phyloP scores from a whole-genome alignment of 2,329 filamentous ascomycete species.

The Beauveria bassiana region DNA sequence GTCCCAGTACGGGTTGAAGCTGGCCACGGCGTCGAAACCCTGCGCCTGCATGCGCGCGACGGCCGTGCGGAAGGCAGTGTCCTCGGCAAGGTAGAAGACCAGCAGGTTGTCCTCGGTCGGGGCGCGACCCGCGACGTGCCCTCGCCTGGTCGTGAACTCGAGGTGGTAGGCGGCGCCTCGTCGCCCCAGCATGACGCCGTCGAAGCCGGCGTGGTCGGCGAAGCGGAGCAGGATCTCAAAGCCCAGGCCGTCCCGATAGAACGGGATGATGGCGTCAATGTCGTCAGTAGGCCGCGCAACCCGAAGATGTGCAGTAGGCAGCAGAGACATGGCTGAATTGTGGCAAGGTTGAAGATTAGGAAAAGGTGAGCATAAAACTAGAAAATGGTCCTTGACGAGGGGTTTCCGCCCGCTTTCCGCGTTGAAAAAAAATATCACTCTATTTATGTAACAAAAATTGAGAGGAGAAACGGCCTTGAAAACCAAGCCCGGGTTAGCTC shows the following conservation, averaged over 20 bases:
- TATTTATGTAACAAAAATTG: not conserved
- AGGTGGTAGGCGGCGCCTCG: constrained; percentile 31
- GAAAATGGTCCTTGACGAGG: no score
- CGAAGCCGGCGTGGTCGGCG: constrained; percentile 29
- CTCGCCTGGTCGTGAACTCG: constrained; percentile 31
- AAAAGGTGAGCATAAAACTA: no score
- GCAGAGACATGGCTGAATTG: not conserved
- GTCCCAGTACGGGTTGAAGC: constrained; percentile 39
- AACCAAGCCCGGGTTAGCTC: not conserved
- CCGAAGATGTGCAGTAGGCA: constrained; percentile 25
- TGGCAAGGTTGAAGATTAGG: no score
- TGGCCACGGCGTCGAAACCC: constrained; percentile 28
- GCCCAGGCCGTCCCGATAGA: constrained; percentile 34
- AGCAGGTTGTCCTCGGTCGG: constrained; percentile 37
- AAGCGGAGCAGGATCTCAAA: constrained; percentile 29
- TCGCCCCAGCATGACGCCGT: constrained; percentile 35
- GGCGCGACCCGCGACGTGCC: constrained; percentile 26
- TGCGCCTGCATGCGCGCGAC: constrained; percentile 26
- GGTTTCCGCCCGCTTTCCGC: not conserved
- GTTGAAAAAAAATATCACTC: not conserved
- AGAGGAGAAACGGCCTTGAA: not conserved
- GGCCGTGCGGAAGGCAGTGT: constrained; percentile 20
- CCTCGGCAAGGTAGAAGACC: constrained; percentile 33
- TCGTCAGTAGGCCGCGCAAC: constrained; percentile 34
- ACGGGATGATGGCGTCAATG: constrained; percentile 29